Evolutionary conservation across 1,284 basidiomycete species (phyloP).

Genomic region (Ustilago lituana): DNA sequence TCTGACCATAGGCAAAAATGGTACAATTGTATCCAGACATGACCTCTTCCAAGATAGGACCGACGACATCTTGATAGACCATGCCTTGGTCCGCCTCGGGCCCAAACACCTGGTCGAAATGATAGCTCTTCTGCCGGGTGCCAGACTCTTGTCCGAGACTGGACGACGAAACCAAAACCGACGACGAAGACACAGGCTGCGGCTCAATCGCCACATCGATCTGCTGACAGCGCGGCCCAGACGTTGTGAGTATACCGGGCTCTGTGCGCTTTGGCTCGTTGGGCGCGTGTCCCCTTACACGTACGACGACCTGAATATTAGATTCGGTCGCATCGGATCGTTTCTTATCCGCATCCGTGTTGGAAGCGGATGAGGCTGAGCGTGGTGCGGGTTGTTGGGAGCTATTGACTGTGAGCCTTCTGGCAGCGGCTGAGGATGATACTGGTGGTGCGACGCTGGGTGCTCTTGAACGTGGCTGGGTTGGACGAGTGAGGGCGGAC

Average conservation of each 20-base stretch:
- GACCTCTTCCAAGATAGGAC: constrained; percentile 91
- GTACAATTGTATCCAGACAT: constrained; percentile 97
- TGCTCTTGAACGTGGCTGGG: constrained; percentile 40
- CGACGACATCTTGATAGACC: constrained; percentile 92
- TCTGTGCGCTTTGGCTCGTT: constrained; percentile 32
- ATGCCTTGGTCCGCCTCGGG: constrained; percentile 95
- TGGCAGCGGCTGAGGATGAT: constrained; percentile 31
- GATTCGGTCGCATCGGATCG: constrained; percentile 41
- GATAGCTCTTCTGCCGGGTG: constrained; percentile 60
- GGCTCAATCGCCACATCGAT: constrained; percentile 58
- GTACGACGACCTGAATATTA: constrained; percentile 66
- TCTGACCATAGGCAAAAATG: constrained; percentile 98
- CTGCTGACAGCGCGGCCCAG: constrained; percentile 55
- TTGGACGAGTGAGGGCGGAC: constrained; percentile 23
- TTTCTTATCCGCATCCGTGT: constrained; percentile 20
- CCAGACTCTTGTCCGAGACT: constrained; percentile 40
- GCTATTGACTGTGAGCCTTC: constrained; percentile 25
- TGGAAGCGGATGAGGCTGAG: constrained; percentile 19
- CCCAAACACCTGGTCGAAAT: constrained; percentile 76
- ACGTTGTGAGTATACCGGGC: constrained; percentile 50
- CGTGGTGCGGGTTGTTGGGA: constrained; percentile 16
- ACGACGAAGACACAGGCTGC: constrained; percentile 41
- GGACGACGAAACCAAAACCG: constrained; percentile 25
- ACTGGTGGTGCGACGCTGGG: constrained; percentile 45
- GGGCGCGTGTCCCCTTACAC: constrained; percentile 54